phyloP scores from a whole-genome alignment of 306 rosid genomes.

The Luffa acutangula region DNA sequence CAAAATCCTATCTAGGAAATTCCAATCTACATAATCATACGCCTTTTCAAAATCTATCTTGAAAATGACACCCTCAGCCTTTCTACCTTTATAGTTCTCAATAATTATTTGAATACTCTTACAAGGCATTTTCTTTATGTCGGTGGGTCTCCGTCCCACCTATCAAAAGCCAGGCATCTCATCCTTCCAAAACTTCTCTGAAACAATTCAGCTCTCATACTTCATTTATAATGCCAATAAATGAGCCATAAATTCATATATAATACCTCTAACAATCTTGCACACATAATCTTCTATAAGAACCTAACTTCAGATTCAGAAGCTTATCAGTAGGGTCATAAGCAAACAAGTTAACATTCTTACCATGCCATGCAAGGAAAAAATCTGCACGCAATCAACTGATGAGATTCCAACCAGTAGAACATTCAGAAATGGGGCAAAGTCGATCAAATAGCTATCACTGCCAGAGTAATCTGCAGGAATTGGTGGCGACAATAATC shows the following conservation, averaged over 20 bases:
- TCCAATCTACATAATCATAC: too few relatives aligned
- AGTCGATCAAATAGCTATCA: conserved; percentile 67
- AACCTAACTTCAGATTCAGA: not conserved
- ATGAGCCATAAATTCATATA: not conserved
- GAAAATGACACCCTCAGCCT: too few relatives aligned
- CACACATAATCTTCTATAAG: not conserved
- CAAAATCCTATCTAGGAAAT: too few relatives aligned
- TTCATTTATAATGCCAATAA: not conserved
- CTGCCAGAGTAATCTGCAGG: conserved; percentile 47
- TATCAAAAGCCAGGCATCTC: not conserved
- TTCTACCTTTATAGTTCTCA: too few relatives aligned
- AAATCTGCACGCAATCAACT: conserved; percentile 62
- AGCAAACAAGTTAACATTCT: not conserved
- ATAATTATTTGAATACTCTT: not conserved
- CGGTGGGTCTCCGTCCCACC: not conserved
- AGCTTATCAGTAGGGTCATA: not conserved
- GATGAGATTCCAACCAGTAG: conserved; percentile 74
- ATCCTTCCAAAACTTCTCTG: not conserved
- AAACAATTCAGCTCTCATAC: not conserved
- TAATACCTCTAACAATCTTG: not conserved
- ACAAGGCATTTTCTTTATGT: not conserved
- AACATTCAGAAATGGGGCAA: conserved; percentile 61
- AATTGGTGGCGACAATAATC: conserved; percentile 51
- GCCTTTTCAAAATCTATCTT: too few relatives aligned
- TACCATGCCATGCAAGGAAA: conserved; percentile 95